Evolutionary conservation across 2,329 filamentous ascomycete species (phyloP).

Genomic region (Cladophialophora bantiana): DNA sequence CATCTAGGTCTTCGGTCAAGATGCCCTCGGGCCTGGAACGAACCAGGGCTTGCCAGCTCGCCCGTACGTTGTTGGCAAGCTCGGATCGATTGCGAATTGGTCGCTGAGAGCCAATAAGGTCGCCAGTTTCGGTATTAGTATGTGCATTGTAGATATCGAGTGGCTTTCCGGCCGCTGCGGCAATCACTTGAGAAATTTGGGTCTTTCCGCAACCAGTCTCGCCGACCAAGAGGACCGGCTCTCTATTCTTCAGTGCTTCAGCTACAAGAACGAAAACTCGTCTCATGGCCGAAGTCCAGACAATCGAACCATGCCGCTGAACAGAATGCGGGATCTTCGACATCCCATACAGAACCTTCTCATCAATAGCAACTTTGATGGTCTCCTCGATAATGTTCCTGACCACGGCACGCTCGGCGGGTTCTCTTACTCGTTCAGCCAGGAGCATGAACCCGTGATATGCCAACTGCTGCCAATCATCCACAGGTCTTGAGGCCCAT

Average conservation of each 20-base stretch:
- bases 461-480: conserved; percentile 86
- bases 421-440: conserved; percentile 90
- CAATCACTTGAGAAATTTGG: conserved; percentile 90
- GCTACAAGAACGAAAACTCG: conserved; percentile 89
- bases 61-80: conserved; percentile 69
- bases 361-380: conserved; percentile 84
- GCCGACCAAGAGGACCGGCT: conserved; percentile 91
- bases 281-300: conserved; percentile 96
- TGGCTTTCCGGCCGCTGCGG: conserved; percentile 76
- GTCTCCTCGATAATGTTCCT: conserved; percentile 87
- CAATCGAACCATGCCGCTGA: conserved; percentile 59
- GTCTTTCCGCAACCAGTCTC: conserved; percentile 99
- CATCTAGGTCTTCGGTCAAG: conserved; percentile 45
- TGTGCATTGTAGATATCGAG: conserved; percentile 95
- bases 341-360: conserved; percentile 72
- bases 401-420: conserved; percentile 82
- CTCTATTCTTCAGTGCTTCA: conserved; percentile 83
- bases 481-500: conserved; percentile 86
- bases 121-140: conserved; percentile 96
- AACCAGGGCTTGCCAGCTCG: conserved; percentile 62
- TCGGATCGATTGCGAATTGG: conserved; percentile 84
- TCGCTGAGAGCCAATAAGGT: conserved; percentile 93
- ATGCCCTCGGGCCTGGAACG: conserved; percentile 40
- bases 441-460: conserved; percentile 95
- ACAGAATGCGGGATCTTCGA: conserved; percentile 43